phyloP scores from a whole-genome alignment of 2,329 filamentous ascomycete species.

The Phyllosticta citribraziliensis region DNA sequence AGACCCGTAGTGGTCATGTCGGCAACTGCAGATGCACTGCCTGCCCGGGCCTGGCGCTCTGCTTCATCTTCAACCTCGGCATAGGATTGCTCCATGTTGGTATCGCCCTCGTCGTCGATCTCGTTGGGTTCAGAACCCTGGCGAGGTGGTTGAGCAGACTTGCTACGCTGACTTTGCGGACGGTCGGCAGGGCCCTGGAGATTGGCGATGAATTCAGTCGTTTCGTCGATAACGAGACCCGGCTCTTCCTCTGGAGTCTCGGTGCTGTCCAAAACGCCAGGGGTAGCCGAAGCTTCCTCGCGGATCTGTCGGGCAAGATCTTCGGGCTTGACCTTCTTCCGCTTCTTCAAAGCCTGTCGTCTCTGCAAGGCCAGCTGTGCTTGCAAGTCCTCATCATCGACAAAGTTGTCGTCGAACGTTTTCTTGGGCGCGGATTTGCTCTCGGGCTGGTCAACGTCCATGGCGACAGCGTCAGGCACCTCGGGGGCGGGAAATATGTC shows the following conservation, averaged over 20 bases:
- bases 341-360: constrained; percentile 76
- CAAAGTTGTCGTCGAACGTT: constrained; percentile 58
- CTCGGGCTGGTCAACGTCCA: constrained; percentile 61
- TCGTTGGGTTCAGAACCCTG: constrained; percentile 12
- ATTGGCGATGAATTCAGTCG: constrained; percentile 85
- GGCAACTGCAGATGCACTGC: constrained; percentile 34
- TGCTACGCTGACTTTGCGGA: constrained; percentile 35
- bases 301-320: constrained; percentile 74
- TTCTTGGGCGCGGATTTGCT: constrained; percentile 36
- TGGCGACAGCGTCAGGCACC: constrained; percentile 38
- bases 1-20: constrained; percentile 60
- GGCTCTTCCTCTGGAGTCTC: constrained; percentile 44
- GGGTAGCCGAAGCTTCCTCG: constrained; percentile 47
- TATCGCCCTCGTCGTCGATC: constrained; percentile 41
- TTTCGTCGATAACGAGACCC: constrained; percentile 89
- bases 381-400: constrained; percentile 90
- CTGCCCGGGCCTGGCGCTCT: constrained; percentile 24
- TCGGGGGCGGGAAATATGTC: constrained; percentile 34
- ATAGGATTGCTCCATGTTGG: constrained; percentile 45
- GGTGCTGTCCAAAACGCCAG: constrained; percentile 48
- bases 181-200: constrained; percentile 54
- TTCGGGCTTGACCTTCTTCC: constrained; percentile 76
- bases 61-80: constrained; percentile 42
- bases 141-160: constrained; percentile 22
- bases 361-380: constrained; percentile 75